Conservation (phyloP, 768 basidiomycete species). For the Ramaria sp. region DNA sequence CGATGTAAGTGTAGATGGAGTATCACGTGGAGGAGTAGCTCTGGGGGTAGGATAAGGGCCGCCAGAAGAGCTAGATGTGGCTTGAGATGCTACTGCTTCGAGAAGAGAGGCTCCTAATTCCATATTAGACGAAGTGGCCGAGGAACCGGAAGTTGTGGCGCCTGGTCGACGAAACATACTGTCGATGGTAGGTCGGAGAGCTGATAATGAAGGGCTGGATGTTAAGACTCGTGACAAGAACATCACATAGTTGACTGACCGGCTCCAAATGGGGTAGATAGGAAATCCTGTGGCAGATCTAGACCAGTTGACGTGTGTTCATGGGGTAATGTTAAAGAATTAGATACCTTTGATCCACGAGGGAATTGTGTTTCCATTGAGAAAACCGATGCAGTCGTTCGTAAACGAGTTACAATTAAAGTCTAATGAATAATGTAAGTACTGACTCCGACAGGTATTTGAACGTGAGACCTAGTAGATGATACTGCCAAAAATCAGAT, state of each 20-base stretch:
- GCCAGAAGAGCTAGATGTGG: conserved; percentile 38
- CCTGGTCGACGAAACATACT: conserved; percentile 65
- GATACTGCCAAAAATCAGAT: conserved; percentile 44
- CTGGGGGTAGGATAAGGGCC: conserved; percentile 17
- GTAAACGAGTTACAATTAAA: conserved; percentile 97
- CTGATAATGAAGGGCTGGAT: not conserved
- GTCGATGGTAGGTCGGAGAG: conserved; percentile 85
- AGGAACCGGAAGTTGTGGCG: conserved; percentile 24
- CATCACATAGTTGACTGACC: conserved; percentile 13
- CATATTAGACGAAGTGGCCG: conserved; percentile 27
- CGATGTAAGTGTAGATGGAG: conserved; percentile 29
- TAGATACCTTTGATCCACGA: conserved; percentile 62
- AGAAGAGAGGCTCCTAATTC: conserved; percentile 37
- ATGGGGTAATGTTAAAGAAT: not conserved
- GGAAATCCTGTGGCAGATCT: conserved; percentile 77
- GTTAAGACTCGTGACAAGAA: not conserved
- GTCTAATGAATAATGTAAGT: conserved; percentile 29
- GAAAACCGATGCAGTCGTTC: conserved; percentile 75
- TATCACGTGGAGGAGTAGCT: conserved; percentile 15
- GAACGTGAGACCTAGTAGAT: conserved; percentile 53
- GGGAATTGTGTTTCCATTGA: conserved; percentile 78
- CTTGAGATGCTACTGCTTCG: conserved; percentile 19
- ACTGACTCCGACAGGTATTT: not conserved
- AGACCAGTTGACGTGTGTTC: not conserved
- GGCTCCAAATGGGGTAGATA: conserved; percentile 81